Percentiles rank a stretch among this genome's conserved stretches.
phyloP scores from a whole-genome alignment of 2,329 filamentous ascomycete species.

The Leptographium flavum region DNA sequence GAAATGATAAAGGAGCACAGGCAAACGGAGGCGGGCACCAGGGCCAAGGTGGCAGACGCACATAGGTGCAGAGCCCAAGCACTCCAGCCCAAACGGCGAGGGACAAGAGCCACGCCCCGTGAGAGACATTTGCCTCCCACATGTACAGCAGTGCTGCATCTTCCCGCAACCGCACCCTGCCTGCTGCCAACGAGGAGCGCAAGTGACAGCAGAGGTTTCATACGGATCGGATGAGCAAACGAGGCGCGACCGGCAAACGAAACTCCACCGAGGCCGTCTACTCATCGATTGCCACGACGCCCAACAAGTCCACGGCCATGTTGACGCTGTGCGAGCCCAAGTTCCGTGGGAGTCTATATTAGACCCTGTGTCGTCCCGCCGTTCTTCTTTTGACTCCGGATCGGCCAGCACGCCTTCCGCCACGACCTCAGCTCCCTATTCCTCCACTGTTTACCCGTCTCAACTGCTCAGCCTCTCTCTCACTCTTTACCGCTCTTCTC shows the following conservation, averaged over 20 bases:
- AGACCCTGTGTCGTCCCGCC: conserved; percentile 3
- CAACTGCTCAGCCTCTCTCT: no score
- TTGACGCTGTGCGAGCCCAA: conserved; percentile 7
- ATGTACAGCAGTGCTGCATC: neutral
- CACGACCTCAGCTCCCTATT: neutral
- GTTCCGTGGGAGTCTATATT: conserved; percentile 6
- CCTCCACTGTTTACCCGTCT: no score
- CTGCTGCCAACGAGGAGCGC: neutral
- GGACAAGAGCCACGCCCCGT: no score
- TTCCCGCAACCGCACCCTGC: neutral
- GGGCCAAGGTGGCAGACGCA: neutral
- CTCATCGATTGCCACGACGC: conserved; percentile 10
- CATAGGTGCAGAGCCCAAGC: neutral
- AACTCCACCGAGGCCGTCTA: conserved; percentile 3
- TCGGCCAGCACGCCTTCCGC: neutral
- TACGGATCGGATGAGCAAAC: conserved; percentile 2
- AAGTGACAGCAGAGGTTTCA: conserved; percentile 8
- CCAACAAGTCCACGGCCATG: conserved; percentile 1
- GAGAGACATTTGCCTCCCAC: neutral
- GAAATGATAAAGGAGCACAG: neutral
- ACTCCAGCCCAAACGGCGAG: neutral
- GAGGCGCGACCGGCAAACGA: conserved; percentile 1
- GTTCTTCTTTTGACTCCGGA: neutral
- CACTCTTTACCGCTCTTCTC: neutral
- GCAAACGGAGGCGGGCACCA: neutral